Base-by-base conservation (phyloP, 2,329 filamentous ascomycete genomes). In the Fusarium sublunatum region DNA sequence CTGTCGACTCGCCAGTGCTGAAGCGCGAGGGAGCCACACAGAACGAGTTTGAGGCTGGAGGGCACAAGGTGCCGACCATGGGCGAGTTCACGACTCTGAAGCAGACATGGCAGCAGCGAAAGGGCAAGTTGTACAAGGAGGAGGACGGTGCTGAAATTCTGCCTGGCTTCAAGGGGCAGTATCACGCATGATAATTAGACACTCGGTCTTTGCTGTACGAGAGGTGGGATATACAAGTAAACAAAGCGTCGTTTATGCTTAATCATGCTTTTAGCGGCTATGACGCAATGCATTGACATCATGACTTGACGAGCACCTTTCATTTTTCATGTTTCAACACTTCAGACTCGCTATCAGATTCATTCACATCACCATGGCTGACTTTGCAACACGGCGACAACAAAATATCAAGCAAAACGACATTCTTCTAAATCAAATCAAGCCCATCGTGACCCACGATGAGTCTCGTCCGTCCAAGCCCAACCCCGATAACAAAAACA, bases 11-110 rank as follows among this genome's bases (percentile, higher is more conserved):
- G 2, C 75, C 76, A 0, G 59, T 77, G 7, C 64, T 78, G 7
- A 70, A 73, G 66, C 63, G 71, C 3, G 71, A 68, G 13, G 75
- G 74, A 0, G 72, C 63, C 51, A 70, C 68, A 0, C 64, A 70
- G 62, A 77, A 77, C 25, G 75, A 76, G 45, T 77, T 77, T 22
- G 73, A 76, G 59, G 48, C 51, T 5, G 73, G 73, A 0, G 72
- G 71, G 1, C 67, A 75, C 42, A 52, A 19, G 1, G 68, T 75
- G 2, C 73, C 73, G 6, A 74, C 61, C 0, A 75, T 76, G 74
- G 73, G 70, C 24, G 74, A 75, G 44, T 76, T 76, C 43, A 76
- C 74, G 1, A 71, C 38, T 6, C 60, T 73, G 3, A 75, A 76
- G 57, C 72, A 75, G 56, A 70, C 57, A 8, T 76, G 74, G 74